Conservation (phyloP, 129 eudicot genomes). For the Centella asiatica region DNA sequence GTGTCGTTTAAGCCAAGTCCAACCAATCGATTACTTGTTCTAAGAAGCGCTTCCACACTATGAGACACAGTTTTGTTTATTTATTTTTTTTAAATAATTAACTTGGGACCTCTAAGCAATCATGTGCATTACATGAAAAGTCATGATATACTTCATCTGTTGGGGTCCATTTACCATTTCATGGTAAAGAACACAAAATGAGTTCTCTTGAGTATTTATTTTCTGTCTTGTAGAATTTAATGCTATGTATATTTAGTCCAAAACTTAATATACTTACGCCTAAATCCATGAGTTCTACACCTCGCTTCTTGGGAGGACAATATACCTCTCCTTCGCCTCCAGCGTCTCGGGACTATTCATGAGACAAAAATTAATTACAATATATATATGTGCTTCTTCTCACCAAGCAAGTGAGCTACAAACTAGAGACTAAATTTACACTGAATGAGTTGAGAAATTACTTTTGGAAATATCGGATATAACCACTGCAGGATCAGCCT, state of each 20-base stretch:
- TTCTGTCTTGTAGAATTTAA: not conserved
- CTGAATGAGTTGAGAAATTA: conserved; percentile 30
- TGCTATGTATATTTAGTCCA: not conserved
- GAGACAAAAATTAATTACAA: conserved; percentile 28
- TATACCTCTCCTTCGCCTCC: conserved; percentile 71
- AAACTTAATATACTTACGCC: conserved; percentile 56
- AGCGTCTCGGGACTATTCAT: conserved; percentile 73
- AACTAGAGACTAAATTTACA: conserved; percentile 6
- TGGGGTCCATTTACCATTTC: not conserved
- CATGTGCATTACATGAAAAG: no score
- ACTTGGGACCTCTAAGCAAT: conserved; percentile 9
- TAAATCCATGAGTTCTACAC: conserved; percentile 21
- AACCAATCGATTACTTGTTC: no score
- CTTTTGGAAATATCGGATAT: conserved; percentile 60
- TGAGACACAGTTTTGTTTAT: no score
- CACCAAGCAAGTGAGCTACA: not conserved
- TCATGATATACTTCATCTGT: no score
- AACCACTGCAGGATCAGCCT: conserved; percentile 62
- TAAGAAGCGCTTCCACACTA: no score
- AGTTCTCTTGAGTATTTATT: not conserved
- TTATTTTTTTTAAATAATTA: no score
- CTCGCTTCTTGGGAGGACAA: conserved; percentile 39
- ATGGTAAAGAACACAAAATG: not conserved
- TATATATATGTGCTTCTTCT: conserved; percentile 4
- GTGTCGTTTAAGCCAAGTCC: no score